Evolutionary conservation across 257 asterid genomes (phyloP), one percentile per base, ranked within the genome.

Genomic region (Nicotiana attenuata): DNA sequence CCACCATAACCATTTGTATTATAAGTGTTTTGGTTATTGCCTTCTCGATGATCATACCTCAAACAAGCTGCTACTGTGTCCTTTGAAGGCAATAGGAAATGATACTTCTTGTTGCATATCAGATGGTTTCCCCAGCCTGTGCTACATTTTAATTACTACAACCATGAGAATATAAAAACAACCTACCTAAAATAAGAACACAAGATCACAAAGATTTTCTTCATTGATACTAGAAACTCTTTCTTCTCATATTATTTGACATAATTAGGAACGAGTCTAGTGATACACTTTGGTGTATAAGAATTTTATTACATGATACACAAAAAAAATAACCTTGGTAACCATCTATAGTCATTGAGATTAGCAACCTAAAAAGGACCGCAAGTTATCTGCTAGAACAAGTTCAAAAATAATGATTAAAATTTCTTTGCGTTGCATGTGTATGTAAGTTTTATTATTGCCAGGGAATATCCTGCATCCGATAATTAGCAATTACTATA

Each of bases 101-200:
- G 99, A 83, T 96, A 96, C 87, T 91, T 96, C 88, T 91, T 96
- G 67, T 91, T 96, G 92, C 99, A 94, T 64, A 91, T 90, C 93
- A 94, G 87, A 90, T 94, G 93, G 63, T 90, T 82, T 67, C 97
- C 99, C 99, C 99, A 96, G 65, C 98, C 99, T 96, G 91, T 86
- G 87, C 91, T 80, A 84, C 87, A 87, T 84, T 81, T 79, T 9
- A 80, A 82, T 63, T 76, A 81, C 52, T 81, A n/a, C 65, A 24
- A 14, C 17, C 31, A 24, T 31, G n/a, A 10, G 53, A 9, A 17
- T 31, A 22, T 55, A 41, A 60, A 10, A 2, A 41, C 1, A 28
- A 15, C 29, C 8, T 31, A 33, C 52, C 41, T 5, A 69, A 69
- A 50, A 50, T 50, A 56, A 17, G 3, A 56, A 7, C 24, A 19